Conservation (phyloP, 352 stramenopile species). For the Phytophthora chlamydospora region DNA sequence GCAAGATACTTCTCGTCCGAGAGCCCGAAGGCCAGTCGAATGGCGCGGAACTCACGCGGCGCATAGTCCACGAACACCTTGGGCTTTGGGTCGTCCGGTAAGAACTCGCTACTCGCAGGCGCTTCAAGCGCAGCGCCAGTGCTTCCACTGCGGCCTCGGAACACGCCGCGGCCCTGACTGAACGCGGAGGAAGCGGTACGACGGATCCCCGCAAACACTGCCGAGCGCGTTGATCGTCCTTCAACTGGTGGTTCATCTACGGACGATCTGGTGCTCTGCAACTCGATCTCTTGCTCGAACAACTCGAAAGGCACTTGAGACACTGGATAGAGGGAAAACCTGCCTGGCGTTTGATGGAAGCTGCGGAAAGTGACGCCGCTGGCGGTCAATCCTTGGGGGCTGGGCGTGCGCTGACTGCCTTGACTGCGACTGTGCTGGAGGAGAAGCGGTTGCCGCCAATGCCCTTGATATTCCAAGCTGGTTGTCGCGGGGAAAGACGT, state of each 20-base stretch:
- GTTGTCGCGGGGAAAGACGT: constrained; percentile 28
- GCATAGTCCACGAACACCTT: constrained; percentile 84
- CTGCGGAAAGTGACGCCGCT: constrained; percentile 29
- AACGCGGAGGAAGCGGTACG: constrained; percentile 50
- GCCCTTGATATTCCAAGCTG: constrained; percentile 8
- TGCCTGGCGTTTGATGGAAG: constrained; percentile 32
- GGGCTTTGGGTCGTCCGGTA: constrained; percentile 57
- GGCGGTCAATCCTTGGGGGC: constrained; percentile 13
- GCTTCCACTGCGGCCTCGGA: constrained; percentile 33
- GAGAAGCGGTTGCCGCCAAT: constrained; percentile 25
- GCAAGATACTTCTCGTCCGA: constrained; percentile 73
- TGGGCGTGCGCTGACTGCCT: constrained; percentile 16
- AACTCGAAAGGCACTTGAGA: constrained; percentile 80
- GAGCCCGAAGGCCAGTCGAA: constrained; percentile 66
- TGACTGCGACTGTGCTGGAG: constrained; percentile 34
- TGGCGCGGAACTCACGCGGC: constrained; percentile 65
- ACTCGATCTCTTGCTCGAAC: constrained; percentile 78
- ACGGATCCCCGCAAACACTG: constrained; percentile 55
- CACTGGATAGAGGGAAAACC: constrained; percentile 71
- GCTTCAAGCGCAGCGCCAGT: constrained; percentile 13
- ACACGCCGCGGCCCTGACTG: constrained; percentile 40
- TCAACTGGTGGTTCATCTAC: constrained; percentile 18
- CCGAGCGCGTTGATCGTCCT: constrained; percentile 30
- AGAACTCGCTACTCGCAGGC: constrained; percentile 21
- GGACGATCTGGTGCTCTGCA: constrained; percentile 55